Conservation (phyloP, 208 protist genomes). For the Leishmania lainsoni region DNA sequence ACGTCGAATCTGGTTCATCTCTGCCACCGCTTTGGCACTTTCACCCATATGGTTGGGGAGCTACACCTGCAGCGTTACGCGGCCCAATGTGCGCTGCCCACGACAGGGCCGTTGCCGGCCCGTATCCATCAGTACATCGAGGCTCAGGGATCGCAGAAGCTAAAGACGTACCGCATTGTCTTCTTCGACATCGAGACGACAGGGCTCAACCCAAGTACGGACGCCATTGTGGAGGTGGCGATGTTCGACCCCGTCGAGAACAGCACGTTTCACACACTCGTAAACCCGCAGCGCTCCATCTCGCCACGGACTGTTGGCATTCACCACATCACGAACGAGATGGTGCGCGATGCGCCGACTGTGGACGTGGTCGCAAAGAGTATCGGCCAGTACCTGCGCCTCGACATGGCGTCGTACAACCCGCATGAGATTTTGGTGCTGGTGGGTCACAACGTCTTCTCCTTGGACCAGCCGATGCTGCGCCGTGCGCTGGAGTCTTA, state of each 20-base stretch:
- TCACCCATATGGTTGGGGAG: conserved; percentile 51
- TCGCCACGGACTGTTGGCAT: conserved; percentile 66
- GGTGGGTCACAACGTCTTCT: conserved; percentile 86
- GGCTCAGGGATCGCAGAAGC: conserved; percentile 27
- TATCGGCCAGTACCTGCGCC: conserved; percentile 70
- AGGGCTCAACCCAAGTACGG: conserved; percentile 76
- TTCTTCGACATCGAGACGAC: conserved; percentile 91
- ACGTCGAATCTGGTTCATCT: conserved; percentile 82
- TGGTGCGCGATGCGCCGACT: conserved; percentile 62
- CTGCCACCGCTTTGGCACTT: conserved; percentile 65
- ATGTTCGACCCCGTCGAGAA: conserved; percentile 85
- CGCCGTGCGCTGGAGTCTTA: conserved; percentile 59
- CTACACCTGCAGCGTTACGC: conserved; percentile 83
- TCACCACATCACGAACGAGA: conserved; percentile 85
- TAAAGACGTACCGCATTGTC: conserved; percentile 50
- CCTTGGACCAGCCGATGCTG: conserved; percentile 86
- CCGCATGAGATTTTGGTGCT: conserved; percentile 70
- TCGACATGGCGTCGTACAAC: conserved; percentile 42
- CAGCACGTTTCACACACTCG: conserved; percentile 71
- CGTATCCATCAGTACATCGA: conserved; percentile 47
- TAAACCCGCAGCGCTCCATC: conserved; percentile 75
- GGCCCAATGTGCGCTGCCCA: conserved; percentile 39
- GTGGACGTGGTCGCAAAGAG: conserved; percentile 54
- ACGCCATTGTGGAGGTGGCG: conserved; percentile 85
- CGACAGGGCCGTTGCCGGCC: conserved; percentile 27